A percentile compares a stretch with the other conserved stretches of the same genome.
Evolutionary conservation across 1,139 yeast species (phyloP).

Genomic region (Zygoascus hellenicus): DNA sequence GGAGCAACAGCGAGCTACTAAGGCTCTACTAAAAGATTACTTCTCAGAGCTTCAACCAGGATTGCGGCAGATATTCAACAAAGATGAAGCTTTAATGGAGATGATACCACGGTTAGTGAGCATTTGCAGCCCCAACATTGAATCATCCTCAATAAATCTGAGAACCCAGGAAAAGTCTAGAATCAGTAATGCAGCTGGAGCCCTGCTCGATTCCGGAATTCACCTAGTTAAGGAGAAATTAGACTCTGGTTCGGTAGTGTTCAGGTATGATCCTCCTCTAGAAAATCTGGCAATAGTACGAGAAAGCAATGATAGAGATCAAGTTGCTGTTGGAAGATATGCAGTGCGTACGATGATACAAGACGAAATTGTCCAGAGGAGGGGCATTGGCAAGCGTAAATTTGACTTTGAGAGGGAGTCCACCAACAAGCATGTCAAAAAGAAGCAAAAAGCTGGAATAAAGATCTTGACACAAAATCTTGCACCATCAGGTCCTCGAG

Average conservation of each 20-base stretch:
- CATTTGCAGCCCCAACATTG: constrained; percentile 27
- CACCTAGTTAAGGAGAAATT: constrained; percentile 25
- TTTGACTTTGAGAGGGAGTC: constrained; percentile 11
- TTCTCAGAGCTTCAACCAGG: constrained; percentile 17
- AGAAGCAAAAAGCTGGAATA: constrained; percentile 4
- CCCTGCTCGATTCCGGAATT: constrained; percentile 27
- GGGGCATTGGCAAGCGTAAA: constrained; percentile 12
- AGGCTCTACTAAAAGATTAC: constrained; percentile 26
- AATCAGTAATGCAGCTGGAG: constrained; percentile 23
- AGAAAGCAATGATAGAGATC: constrained; percentile 19
- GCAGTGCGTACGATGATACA: constrained; percentile 26
- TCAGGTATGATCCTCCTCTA: constrained; percentile 35
- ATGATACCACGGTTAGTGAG: constrained; percentile 29
- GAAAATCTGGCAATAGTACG: constrained; percentile 29
- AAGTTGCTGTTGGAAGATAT: constrained; percentile 28
- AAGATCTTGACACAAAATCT: constrained; percentile 2
- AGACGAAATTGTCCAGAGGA: constrained; percentile 16
- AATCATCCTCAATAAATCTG: constrained; percentile 19
- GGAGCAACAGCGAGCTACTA: constrained; percentile 20
- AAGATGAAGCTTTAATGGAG: constrained; percentile 25
- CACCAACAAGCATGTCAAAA: background rate
- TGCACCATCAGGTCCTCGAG: constrained; percentile 1
- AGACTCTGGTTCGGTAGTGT: constrained; percentile 30
- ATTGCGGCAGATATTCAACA: constrained; percentile 23
- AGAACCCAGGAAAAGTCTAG: constrained; percentile 22